phyloP scores from a whole-genome alignment of 148 eudicot genomes.

The Amaranthus cruentus region DNA sequence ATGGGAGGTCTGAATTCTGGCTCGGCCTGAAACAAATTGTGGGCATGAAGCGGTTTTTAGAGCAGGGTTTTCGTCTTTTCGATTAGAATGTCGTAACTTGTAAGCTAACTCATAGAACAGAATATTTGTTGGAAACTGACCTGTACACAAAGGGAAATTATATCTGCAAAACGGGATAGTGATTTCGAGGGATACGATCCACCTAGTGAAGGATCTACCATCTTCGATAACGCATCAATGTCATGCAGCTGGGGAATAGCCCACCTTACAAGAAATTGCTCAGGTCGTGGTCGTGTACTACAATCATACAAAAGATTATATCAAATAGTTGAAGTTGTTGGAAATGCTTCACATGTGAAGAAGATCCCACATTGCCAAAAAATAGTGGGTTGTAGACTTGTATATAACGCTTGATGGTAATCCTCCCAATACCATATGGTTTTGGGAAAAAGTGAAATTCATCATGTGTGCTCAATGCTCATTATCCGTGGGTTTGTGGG shows the following conservation, averaged over 20 bases:
- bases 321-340: background rate
- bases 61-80: too few species aligned
- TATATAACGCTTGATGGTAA: too few species aligned
- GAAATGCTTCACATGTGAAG: too few species aligned
- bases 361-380: too few species aligned
- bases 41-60: background rate
- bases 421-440: too few species aligned
- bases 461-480: too few species aligned
- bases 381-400: too few species aligned
- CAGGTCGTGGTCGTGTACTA: constrained; percentile 71
- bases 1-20: constrained; percentile 96
- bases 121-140: constrained; percentile 24
- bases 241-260: constrained; percentile 82
- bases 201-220: constrained; percentile 78
- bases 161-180: constrained; percentile 87
- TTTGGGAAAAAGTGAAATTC: too few species aligned
- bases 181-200: constrained; percentile 79
- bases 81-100: background rate
- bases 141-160: constrained; percentile 90
- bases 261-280: constrained; percentile 88
- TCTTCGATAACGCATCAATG: constrained; percentile 78
- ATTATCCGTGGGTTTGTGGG: too few species aligned
- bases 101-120: background rate
- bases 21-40: constrained; percentile 45
- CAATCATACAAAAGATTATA: constrained; percentile 4